Evolutionary conservation across 108 stramenopile species (phyloP).

Genomic region (Cyclotella sp.): DNA sequence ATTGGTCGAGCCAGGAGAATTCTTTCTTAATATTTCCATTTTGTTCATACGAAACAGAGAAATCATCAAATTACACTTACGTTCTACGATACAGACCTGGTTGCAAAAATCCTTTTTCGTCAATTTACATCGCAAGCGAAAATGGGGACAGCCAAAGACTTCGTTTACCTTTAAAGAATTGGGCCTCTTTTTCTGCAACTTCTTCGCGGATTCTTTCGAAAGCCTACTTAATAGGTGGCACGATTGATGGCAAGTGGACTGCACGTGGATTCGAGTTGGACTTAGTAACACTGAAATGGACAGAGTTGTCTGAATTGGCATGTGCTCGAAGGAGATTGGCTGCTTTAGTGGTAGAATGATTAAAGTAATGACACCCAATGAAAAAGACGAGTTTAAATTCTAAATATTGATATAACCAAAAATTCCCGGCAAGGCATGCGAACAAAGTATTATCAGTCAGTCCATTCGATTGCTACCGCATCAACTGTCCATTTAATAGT

Average conservation of each 20-base stretch:
- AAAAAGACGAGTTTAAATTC: too few species aligned
- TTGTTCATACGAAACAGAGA: not conserved
- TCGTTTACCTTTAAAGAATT: conserved; percentile 26
- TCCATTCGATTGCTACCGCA: conserved; percentile 69
- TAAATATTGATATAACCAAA: not conserved
- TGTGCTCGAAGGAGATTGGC: conserved; percentile 38
- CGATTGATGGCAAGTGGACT: conserved; percentile 50
- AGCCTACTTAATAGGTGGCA: conserved; percentile 35
- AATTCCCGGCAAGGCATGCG: not conserved
- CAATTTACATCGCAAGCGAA: conserved; percentile 10
- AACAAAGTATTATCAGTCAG: conserved; percentile 22
- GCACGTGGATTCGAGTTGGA: conserved; percentile 39
- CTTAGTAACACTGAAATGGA: conserved; percentile 38
- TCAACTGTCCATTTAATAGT: conserved; percentile 81
- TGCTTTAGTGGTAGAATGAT: conserved; percentile 31
- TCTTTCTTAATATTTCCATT: conserved; percentile 41
- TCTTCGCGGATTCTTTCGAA: conserved; percentile 7
- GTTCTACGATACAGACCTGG: conserved; percentile 35
- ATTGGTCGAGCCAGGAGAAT: conserved; percentile 22
- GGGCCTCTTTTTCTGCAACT: conserved; percentile 40
- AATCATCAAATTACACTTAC: not conserved
- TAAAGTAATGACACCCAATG: not conserved
- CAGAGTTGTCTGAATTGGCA: conserved; percentile 33
- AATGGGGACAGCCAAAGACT: not conserved
- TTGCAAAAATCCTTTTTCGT: conserved; percentile 19